A percentile compares a stretch with the other conserved stretches of the same genome.
Evolutionary conservation across 208 protist genomes (phyloP).

Genomic region (Naegleria gruberi): DNA sequence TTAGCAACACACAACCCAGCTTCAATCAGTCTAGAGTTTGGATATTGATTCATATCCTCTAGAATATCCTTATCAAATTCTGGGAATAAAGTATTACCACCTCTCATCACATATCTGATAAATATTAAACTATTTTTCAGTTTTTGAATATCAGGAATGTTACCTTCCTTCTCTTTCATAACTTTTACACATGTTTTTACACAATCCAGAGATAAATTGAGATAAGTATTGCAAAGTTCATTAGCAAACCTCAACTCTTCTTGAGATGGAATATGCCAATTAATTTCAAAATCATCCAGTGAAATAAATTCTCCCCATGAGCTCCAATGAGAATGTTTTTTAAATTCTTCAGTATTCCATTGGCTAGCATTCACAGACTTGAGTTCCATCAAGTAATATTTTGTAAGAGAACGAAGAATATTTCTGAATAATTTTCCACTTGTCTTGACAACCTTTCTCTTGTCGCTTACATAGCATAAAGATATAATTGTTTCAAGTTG

Average conservation of each 20-base stretch:
- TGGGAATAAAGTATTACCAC: not conserved
- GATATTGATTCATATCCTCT: not conserved
- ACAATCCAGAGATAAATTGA: not conserved
- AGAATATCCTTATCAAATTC: not conserved
- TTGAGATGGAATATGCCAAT: conserved; percentile 7
- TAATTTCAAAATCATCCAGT: not conserved
- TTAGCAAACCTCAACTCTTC: not conserved
- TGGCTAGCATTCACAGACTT: not conserved
- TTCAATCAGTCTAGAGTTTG: not conserved
- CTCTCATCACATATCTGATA: not conserved
- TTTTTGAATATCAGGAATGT: not conserved
- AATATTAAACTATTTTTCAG: not conserved
- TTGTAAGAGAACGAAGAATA: not conserved
- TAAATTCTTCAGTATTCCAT: not conserved
- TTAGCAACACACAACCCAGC: not conserved
- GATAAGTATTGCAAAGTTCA: not conserved
- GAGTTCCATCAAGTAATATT: not conserved
- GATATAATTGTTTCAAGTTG: not conserved
- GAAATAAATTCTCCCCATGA: not conserved
- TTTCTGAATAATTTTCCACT: conserved; percentile 6
- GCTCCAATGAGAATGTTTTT: not conserved
- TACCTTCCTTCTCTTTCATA: not conserved
- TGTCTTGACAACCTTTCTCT: not conserved
- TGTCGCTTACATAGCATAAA: not conserved
- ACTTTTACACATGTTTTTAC: not conserved